Conservation (phyloP, 345 rosid species). For the Linum tenue region DNA sequence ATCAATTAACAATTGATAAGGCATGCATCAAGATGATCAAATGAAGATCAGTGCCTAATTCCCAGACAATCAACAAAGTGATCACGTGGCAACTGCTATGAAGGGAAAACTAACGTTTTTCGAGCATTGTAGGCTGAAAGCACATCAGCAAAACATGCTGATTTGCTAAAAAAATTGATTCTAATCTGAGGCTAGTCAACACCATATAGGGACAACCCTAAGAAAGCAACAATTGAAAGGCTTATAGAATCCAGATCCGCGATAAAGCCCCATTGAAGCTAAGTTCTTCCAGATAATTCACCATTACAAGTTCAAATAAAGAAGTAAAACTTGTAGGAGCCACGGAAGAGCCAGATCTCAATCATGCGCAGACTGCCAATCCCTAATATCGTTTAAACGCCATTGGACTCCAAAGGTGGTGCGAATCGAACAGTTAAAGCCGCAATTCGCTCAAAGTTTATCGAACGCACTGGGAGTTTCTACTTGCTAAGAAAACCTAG, state of each 20-base stretch:
- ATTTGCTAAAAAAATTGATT: no score
- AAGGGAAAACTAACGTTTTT: neutral
- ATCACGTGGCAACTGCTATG: neutral
- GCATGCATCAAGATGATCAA: neutral
- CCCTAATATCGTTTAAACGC: neutral
- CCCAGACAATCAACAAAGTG: neutral
- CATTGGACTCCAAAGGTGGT: neutral
- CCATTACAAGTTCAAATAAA: no score
- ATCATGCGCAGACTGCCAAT: neutral
- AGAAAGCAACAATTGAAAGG: no score
- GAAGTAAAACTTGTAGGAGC: no score
- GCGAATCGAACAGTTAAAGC: neutral
- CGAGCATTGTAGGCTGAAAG: neutral
- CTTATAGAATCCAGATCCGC: no score
- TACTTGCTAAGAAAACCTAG: no score
- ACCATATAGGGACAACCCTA: no score
- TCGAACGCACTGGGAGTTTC: no score
- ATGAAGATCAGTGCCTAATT: neutral
- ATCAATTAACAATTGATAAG: neutral
- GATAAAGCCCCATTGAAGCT: no score
- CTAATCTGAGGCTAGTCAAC: no score
- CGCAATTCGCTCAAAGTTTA: neutral
- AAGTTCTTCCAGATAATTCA: no score
- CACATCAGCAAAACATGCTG: no score
- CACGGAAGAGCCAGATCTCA: neutral